Evolutionary conservation across 108 stramenopile species (phyloP), one percentile per base, ranked within the genome.

Genomic region (Stephanodiscus minutulus): DNA sequence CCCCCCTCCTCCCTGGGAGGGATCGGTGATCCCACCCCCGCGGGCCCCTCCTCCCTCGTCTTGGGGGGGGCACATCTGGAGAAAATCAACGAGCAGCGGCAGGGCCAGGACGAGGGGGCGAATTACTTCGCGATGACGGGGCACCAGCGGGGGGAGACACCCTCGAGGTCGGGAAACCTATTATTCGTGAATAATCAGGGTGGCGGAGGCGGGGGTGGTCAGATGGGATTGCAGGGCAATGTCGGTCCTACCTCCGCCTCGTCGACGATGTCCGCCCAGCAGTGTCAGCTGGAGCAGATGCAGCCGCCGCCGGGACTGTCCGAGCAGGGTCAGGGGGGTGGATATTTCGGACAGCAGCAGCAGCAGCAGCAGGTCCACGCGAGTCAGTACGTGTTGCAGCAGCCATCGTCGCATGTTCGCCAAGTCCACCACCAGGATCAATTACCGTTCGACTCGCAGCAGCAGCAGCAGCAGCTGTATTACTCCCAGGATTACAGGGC

Each of bases 311-410:
- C 13, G 15, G 43, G 43, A 44, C 43, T 15, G 43, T 44, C 43
- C 0, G 15, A 0, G 3, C 43, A 44, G 43, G 43, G 43, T 44
- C 54, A 70, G 35, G 37, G 31, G 43, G 33, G 25, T 8, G 27
- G 49, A 33, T 65, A 73, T 39, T 48, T 41, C 46, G 52, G 43
- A 3, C 76, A 67, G 28, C 64, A 73, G 29, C 73, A 69, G 11
- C 66, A 79, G 29, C 50, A 39, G 33, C 70, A 70, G 31, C 79
- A 55, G 17, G 47, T 50, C 47, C 28, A 65, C 20, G 20, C 64
- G 33, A 31, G 20, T 20, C 49, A 50, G 5, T 54, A 65, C 27
- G 33, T 48, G 48, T 18, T 17, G 13, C 64, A 52, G 64, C 7
- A 10, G 33, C 62, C 21, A 18, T 12, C 48, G 20, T 18, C 46